Evolutionary conservation across 1,139 yeast genomes (phyloP), one percentile per base, ranked within the genome.

Genomic region (Williopsis jadinii): DNA sequence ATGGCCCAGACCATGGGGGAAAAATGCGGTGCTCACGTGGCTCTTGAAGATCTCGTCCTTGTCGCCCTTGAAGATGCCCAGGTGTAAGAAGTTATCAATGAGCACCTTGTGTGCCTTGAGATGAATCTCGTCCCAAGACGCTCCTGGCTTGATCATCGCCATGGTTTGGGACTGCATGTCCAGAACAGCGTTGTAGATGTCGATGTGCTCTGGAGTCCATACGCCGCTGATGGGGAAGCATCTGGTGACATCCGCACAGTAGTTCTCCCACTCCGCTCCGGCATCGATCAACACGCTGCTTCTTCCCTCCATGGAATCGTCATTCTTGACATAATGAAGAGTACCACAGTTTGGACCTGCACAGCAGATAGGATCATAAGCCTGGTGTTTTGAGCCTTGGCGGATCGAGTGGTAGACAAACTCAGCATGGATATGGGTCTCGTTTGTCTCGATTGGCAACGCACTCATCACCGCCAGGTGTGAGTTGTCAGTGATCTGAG

Each of bases 1-100:
- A 59, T 92, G 98, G 11, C 98, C 98, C 48, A 92, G 67, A 0
- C 98, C 98, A 58, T 92, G 98, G 3, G 97, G 97, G 63, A 81
- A 86, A 64, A 92, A 92, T 26, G 84, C 75, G 11, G 80, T 84
- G 6, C 95, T 78, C 9, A 82, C 77, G 46, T 80, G 74, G 36
- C 94, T 74, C 3, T 75, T 71, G 45, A 76, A 78, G 39, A 90
- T 77, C 50, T 87, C 92, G 12, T 83, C 77, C 12, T 63, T 75
- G 3, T 80, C 61, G 43, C 80, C 81, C 47, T 74, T 75, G 67
- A 92, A 87, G 40, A 92, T 77, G 1, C 97, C 97, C 38, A 90
- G 67, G 49, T 75, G 65, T 44, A 84, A 61, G 55, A 92, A 83
- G 48, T 77, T 82, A 41, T 76, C 74, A 54, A 90, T 81, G 58